These are phyloP conservation scores for Fusarium humuli DNA, from an alignment of 2,329 filamentous ascomycete genomes.

Conservation along the genomic window DNA sequence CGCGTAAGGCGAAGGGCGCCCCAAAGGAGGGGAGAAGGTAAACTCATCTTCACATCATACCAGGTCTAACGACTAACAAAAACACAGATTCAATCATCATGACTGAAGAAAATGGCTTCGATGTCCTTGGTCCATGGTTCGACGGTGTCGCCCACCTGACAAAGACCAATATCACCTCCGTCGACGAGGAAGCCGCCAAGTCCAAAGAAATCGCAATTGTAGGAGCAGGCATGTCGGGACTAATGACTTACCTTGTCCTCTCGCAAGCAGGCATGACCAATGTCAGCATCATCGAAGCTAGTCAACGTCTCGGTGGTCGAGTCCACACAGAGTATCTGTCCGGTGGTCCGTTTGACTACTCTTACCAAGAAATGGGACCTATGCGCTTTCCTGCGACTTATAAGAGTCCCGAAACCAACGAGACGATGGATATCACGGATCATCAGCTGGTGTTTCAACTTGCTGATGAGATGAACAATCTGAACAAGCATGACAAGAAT, in stretches of 20 bases:
- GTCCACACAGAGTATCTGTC: constrained; percentile 12
- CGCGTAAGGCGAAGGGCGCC: neutral
- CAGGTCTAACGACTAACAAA: too few species aligned
- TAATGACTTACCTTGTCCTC: constrained; percentile 12
- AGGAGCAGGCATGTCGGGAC: neutral
- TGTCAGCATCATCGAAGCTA: constrained; percentile 11
- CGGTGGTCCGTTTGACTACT: constrained; percentile 9
- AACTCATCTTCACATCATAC: too few species aligned
- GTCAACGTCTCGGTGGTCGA: constrained; percentile 2
- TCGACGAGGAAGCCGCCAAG: neutral
- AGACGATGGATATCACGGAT: constrained; percentile 22
- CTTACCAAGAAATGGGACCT: constrained; percentile 23
- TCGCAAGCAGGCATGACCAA: constrained; percentile 22
- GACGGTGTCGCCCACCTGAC: constrained; percentile 2
- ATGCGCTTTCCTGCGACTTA: constrained; percentile 18
- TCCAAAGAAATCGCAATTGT: constrained; percentile 3
- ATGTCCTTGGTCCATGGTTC: constrained; percentile 2
- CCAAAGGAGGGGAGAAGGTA: constrained; percentile 3
- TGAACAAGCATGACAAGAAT: constrained; percentile 11
- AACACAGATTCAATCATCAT: neutral
- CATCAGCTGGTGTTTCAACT: constrained; percentile 12
- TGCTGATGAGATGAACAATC: constrained; percentile 12
- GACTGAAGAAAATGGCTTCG: neutral
- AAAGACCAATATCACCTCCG: neutral
- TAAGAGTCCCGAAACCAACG: constrained; percentile 5